Evolutionary conservation across 108 stramenopile genomes (phyloP), one percentile per base, ranked within the genome.

Genomic region (Seminavis robusta): DNA sequence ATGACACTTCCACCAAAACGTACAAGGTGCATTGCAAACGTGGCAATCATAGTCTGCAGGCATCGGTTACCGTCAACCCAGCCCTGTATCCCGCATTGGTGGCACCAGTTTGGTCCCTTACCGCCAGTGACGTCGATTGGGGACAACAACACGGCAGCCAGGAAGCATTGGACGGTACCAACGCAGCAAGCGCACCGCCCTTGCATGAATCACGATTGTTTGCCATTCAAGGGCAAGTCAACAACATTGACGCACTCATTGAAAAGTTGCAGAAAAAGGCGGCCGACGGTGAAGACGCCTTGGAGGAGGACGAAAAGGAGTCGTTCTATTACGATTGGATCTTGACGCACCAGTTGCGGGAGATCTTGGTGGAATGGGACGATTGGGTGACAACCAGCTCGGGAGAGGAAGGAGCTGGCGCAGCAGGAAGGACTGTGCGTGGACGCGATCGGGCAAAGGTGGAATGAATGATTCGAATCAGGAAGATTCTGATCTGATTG

Each of bases 1-100:
- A 56, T n/a, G 28, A 30, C 23, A 33, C 2, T 29, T 49, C 57
- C 54, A 39, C 52, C 63, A 2, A 74, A 68, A 65, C 33, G 20
- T 42, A 42, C 41, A 9, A 4, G 4, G 41, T 42, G 41, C n/a
- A n/a, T n/a, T n/a, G n/a, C 17, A 21, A 7, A 17, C 21, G 41
- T 42, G 17, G 10, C 13, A 11, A 37, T 11, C 9, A 37, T 37
- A 37, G 9, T 37, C 13, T 13, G 13, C 9, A 11, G 9, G 13
- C 13, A 11, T 37, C 36, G 36, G n/a, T n/a, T n/a, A n/a, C n/a
- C n/a, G n/a, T n/a, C n/a, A n/a, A n/a, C n/a, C n/a, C n/a, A n/a
- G n/a, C n/a, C n/a, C n/a, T n/a, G n/a, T n/a, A n/a, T n/a, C n/a
- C n/a, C n/a, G n/a, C n/a, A n/a, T n/a, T n/a, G n/a, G n/a, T n/a